Evolutionary conservation across 176 grass and related monocot genomes (phyloP).

Genomic region (Thalia dealbata): DNA sequence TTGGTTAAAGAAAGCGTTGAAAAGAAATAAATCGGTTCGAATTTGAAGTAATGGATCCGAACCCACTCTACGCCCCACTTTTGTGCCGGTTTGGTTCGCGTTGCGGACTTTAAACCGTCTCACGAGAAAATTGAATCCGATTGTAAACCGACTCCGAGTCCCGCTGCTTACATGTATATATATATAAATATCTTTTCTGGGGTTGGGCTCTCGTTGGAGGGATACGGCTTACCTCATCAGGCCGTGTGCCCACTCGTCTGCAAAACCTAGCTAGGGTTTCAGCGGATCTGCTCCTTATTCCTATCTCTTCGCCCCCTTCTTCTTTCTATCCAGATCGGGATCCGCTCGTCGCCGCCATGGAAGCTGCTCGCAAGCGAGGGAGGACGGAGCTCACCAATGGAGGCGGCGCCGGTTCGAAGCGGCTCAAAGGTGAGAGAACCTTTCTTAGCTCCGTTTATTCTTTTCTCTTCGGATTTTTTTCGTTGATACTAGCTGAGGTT

Average conservation of each 20-base stretch:
- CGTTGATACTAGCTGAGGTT: no score
- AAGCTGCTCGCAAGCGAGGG: slow-evolving; percentile 47
- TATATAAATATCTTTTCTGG: not conserved
- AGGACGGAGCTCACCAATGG: slow-evolving; percentile 37
- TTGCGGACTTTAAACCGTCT: no score
- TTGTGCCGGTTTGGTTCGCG: no score
- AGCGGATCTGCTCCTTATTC: not conserved
- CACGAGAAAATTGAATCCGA: no score
- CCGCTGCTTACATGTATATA: no score
- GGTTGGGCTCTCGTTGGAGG: not conserved
- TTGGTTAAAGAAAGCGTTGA: no score
- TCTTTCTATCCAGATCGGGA: no score
- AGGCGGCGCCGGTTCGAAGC: slow-evolving; percentile 30
- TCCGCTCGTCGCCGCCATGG: slow-evolving; percentile 27
- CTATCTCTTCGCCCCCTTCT: not conserved
- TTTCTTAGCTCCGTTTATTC: not conserved
- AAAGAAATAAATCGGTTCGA: no score
- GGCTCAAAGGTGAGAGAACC: slow-evolving; percentile 39
- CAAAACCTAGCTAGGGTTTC: slow-evolving; percentile 10
- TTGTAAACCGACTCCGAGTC: no score
- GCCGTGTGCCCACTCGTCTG: not conserved
- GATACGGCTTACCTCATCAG: not conserved
- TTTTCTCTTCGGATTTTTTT: not conserved
- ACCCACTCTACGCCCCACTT: no score
- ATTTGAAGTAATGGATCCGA: no score